Evolutionary conservation across 257 asterid species (phyloP).

Genomic region (Parsonsia alboflavescens): DNA sequence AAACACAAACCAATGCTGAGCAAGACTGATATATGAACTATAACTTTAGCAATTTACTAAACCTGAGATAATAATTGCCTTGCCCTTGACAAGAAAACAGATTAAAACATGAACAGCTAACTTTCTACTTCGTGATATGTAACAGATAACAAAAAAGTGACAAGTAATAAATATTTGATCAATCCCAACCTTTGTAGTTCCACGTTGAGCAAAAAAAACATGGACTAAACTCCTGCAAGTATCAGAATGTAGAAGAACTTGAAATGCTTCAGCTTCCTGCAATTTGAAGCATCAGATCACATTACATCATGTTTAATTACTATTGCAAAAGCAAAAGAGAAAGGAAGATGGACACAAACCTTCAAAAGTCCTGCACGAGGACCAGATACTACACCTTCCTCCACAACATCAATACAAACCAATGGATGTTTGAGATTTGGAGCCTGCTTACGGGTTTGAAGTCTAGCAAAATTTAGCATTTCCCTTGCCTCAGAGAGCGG

Average conservation of each 20-base stretch:
- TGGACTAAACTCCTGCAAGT: slow-evolving; percentile 94
- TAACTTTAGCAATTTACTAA: background rate
- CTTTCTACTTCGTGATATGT: background rate
- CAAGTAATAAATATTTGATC: background rate
- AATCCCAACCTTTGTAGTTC: slow-evolving; percentile 66
- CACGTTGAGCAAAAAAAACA: slow-evolving; percentile 93
- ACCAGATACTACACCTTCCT: slow-evolving; percentile 85
- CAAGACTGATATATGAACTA: background rate
- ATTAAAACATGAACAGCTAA: background rate
- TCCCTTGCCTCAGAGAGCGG: slow-evolving; percentile 89
- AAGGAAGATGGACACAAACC: slow-evolving; percentile 37
- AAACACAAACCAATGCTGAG: background rate
- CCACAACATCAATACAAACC: slow-evolving; percentile 79
- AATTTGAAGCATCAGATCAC: slow-evolving; percentile 10
- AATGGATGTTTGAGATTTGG: slow-evolving; percentile 89
- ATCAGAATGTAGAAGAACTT: slow-evolving; percentile 60
- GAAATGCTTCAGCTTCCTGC: slow-evolving; percentile 93
- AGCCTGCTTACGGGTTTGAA: slow-evolving; percentile 74
- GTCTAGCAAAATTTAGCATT: slow-evolving; percentile 81
- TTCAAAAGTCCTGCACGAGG: slow-evolving; percentile 85
- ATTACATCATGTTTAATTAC: slow-evolving; percentile 4
- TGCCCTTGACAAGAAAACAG: background rate
- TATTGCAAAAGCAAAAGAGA: slow-evolving; percentile 4
- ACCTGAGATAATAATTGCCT: background rate
- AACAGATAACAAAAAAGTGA: background rate